These are phyloP conservation scores for Aspergillus quadrilineatus DNA, from an alignment of 2,329 filamentous ascomycete genomes.

Conservation along the genomic window DNA sequence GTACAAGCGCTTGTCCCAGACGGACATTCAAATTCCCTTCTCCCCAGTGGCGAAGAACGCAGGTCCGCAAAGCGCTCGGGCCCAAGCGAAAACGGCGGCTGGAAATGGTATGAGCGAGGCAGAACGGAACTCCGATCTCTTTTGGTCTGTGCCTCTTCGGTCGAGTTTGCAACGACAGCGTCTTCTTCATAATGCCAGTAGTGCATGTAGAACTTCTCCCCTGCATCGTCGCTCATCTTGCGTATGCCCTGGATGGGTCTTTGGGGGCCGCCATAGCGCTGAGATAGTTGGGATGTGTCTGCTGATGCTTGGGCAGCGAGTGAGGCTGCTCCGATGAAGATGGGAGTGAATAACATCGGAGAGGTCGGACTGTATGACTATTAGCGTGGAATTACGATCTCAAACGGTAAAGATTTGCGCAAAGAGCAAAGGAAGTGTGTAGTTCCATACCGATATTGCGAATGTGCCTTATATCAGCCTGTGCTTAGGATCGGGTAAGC, in stretches of 20 bases:
- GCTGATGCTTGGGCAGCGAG: slow-evolving; percentile 10
- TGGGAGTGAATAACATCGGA: slow-evolving; percentile 6
- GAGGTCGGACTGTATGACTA: neutral
- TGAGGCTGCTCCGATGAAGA: slow-evolving; percentile 6
- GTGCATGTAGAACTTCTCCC: slow-evolving; percentile 50
- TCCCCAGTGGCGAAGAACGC: slow-evolving; percentile 16
- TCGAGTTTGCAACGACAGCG: neutral
- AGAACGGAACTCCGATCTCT: slow-evolving; percentile 10
- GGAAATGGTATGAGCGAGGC: slow-evolving; percentile 17
- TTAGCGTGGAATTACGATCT: neutral
- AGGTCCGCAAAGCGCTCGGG: slow-evolving; percentile 2
- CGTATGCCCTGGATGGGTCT: slow-evolving; percentile 22
- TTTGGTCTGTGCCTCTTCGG: neutral
- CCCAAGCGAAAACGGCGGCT: slow-evolving; percentile 8
- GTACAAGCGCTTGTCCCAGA: slow-evolving; percentile 54
- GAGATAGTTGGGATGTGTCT: slow-evolving; percentile 2
- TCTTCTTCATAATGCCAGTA: slow-evolving; percentile 44
- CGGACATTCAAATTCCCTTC: slow-evolving; percentile 58
- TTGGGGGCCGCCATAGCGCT: slow-evolving; percentile 25
- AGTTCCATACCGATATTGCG: neutral
- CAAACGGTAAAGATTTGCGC: neutral
- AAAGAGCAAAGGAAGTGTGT: neutral
- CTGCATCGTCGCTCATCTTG: slow-evolving; percentile 48
- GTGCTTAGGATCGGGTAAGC: neutral
- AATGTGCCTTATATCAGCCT: neutral